Conservation (phyloP, 768 basidiomycete species). For the Asterophora lycoperdoides region DNA sequence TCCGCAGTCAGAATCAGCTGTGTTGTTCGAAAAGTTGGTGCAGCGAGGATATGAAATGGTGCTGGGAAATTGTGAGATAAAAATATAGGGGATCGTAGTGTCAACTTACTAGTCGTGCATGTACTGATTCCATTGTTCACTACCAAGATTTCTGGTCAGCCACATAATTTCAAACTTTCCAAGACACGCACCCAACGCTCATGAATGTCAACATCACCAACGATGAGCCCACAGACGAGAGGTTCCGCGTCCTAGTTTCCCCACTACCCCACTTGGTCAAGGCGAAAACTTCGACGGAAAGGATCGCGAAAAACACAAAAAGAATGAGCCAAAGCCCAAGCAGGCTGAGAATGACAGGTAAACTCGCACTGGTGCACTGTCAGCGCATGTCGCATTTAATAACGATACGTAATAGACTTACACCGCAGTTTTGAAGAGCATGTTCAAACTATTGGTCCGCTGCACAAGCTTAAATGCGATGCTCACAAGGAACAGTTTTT, state of each 20-base stretch:
- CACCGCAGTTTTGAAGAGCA: slow-evolving; percentile 95
- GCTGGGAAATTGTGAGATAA: slow-evolving; percentile 35
- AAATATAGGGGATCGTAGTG: slow-evolving; percentile 5
- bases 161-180: slow-evolving; percentile 3
- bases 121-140: slow-evolving; percentile 95
- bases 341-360: slow-evolving; percentile 82
- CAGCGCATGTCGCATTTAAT: background rate
- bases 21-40: slow-evolving; percentile 45
- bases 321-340: slow-evolving; percentile 85
- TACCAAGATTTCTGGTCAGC: slow-evolving; percentile 26
- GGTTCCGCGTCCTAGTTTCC: slow-evolving; percentile 71
- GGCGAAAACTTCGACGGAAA: slow-evolving; percentile 87
- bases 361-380: slow-evolving; percentile 56
- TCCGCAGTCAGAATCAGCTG: slow-evolving; percentile 81
- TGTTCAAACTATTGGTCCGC: slow-evolving; percentile 80
- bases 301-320: slow-evolving; percentile 88
- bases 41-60: slow-evolving; percentile 76
- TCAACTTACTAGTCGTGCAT: slow-evolving; percentile 92
- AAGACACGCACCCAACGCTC: slow-evolving; percentile 73
- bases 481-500: slow-evolving; percentile 89
- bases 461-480: slow-evolving; percentile 95
- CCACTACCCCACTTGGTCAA: slow-evolving; percentile 79
- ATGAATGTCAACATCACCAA: slow-evolving; percentile 90
- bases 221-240: slow-evolving; percentile 70
- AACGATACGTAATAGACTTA: slow-evolving; percentile 39